phyloP scores from a whole-genome alignment of 257 asterid species.

The Coffea canephora region DNA sequence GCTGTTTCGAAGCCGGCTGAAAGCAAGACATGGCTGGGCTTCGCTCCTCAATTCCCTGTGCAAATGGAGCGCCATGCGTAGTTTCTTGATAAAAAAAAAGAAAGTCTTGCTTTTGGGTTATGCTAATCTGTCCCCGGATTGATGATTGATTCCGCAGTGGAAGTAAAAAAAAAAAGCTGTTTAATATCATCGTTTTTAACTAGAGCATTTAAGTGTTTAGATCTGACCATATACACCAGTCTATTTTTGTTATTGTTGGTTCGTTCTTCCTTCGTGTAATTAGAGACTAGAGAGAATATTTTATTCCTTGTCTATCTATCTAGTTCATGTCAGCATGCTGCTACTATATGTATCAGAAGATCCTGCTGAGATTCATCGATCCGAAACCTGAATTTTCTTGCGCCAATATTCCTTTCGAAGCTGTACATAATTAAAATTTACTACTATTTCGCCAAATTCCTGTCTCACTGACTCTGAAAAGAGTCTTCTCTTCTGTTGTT shows the following conservation, averaged over 20 bases:
- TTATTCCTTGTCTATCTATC: neutral
- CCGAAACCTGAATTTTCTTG: neutral
- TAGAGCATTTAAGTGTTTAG: neutral
- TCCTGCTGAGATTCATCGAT: neutral
- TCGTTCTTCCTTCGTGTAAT: neutral
- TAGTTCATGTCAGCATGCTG: neutral
- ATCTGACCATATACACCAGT: conserved; percentile 6
- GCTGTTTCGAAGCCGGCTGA: conserved; percentile 14
- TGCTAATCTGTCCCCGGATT: too few species aligned
- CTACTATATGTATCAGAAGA: neutral
- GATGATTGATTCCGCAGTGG: neutral
- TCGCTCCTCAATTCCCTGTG: conserved; percentile 27
- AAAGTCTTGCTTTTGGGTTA: neutral
- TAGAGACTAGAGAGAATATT: neutral
- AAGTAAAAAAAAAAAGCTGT: neutral
- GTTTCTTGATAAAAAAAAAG: neutral
- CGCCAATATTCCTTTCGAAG: neutral
- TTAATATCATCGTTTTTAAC: neutral
- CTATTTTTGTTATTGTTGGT: neutral
- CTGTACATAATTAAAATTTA: neutral
- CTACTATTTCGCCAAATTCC: too few species aligned
- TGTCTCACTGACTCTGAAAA: too few species aligned
- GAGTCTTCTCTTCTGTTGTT: neutral
- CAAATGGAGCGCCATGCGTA: conserved; percentile 23
- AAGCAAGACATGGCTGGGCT: conserved; percentile 34